phyloP scores from a whole-genome alignment of 257 asterid species.

The Solanum chiquidenum region DNA sequence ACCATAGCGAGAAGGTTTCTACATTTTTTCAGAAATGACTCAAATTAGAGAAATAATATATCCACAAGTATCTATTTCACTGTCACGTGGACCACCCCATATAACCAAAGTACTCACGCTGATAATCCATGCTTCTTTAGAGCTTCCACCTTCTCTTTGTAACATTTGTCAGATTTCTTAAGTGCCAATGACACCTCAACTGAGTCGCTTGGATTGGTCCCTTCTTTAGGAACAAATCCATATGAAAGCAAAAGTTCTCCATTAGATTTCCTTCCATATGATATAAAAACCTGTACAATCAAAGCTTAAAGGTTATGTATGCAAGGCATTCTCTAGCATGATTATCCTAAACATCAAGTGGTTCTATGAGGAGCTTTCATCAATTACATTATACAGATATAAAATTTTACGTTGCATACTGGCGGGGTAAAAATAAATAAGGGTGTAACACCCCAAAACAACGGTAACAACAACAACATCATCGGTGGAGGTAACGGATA shows the following conservation, averaged over 20 bases:
- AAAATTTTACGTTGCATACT: not conserved
- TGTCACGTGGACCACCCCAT: not conserved
- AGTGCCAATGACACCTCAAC: conserved; percentile 64
- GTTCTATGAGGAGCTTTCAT: not conserved
- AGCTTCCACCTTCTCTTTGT: conserved; percentile 59
- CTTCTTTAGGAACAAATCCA: conserved; percentile 96
- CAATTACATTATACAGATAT: not conserved
- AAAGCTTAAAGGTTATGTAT: not conserved
- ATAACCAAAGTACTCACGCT: conserved; percentile 33
- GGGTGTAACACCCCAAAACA: conserved; percentile 19
- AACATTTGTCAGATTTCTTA: conserved; percentile 65
- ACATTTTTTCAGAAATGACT: not conserved
- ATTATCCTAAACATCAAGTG: not conserved
- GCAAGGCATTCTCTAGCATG: not conserved
- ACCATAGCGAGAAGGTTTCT: not conserved
- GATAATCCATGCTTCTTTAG: conserved; percentile 62
- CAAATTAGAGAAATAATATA: not conserved
- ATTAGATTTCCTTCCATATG: conserved; percentile 82
- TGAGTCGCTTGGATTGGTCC: conserved; percentile 81
- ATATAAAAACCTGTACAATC: conserved; percentile 71
- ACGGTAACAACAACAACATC: conserved; percentile 29
- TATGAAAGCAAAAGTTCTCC: conserved; percentile 92
- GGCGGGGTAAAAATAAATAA: not conserved
- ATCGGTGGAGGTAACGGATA: conserved; percentile 58
- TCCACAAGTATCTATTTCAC: not conserved